Base-by-base conservation (phyloP, 2,329 filamentous ascomycete species). In the Fusarium ambrosium region DNA sequence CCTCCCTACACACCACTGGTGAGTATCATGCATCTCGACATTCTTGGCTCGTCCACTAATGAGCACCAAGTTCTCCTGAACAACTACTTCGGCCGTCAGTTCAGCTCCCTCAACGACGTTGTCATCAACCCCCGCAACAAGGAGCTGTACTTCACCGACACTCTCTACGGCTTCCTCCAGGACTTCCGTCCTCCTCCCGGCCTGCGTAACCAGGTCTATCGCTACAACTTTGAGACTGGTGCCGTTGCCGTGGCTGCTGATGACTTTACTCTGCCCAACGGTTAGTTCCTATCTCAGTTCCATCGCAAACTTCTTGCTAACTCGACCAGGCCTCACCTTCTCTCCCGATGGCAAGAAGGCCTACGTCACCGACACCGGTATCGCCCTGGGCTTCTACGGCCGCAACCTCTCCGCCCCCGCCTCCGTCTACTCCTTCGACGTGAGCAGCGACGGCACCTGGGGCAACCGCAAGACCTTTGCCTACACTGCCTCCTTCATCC, bases 141-240 rank as follows among this genome's bases (percentile, higher is more conserved):
- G 20, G 86, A 89, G 32, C 81, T 92, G 18, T 92, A 91, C 83
- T 92, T 92, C 75, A 92, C 90, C 2, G 90, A 92, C 69, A 87
- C 89, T 0, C 84, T 87, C 8, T 92, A 92, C 73, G 91, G 89
- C 4, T 88, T 85, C 69, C 83, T 88, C 37, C 90, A 92, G 76
- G 84, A 88, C 22, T 91, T 92, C 75, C 85, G 90, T 0, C 87
- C 87, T 0, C 72, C 79, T 6, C 89, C 89, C 0, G 86, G 86
- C 0, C 78, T 91, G 10, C 87, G 84, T 4, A 88, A 87, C 67
- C 90, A 92, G 76, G 88, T 92, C 0, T 92, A 92, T 77, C 86
- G 89, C 2, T 87, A 87, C 55, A 86, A 89, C 55, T 85, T 86
- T 1, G 75, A 70, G 0, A 90, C 86, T 0, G 87, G 87, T 0